Evolutionary conservation across 306 rosid genomes (phyloP), one percentile per base, ranked within the genome.

Genomic region (Lotus japonicus): DNA sequence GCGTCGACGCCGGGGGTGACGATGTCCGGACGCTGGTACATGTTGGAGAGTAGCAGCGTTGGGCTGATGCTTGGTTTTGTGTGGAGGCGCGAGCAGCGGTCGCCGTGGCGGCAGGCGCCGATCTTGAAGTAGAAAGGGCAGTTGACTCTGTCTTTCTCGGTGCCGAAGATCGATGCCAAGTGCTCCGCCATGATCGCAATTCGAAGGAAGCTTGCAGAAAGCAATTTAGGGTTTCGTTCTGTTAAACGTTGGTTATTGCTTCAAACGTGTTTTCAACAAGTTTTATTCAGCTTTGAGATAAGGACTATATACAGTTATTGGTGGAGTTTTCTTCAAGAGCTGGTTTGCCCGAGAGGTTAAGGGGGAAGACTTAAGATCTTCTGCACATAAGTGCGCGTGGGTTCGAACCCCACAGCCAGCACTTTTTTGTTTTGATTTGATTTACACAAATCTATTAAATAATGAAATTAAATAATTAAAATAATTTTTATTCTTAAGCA

Each of bases 401-500:
- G 89, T 82, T 85, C 87, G 87, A 85, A 80, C 89, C 87, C 89
- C 89, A 85, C 87, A 82, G 85, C 89, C 87, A 85, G 85, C 85
- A 82, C 0, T n/a, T 31, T 52, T n/a, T n/a, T n/a, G n/a, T n/a
- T n/a, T n/a, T n/a, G n/a, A n/a, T 48, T 21, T n/a, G n/a, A n/a
- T n/a, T n/a, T n/a, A n/a, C n/a, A n/a, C n/a, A n/a, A n/a, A n/a
- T n/a, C n/a, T n/a, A n/a, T n/a, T n/a, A n/a, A n/a, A n/a, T n/a
- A n/a, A n/a, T n/a, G n/a, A n/a, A n/a, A n/a, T n/a, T n/a, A n/a
- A n/a, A n/a, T n/a, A n/a, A n/a, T n/a, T n/a, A n/a, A n/a, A n/a
- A n/a, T n/a, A n/a, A n/a, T n/a, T n/a, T n/a, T n/a, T n/a, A n/a
- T n/a, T n/a, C n/a, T n/a, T n/a, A n/a, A n/a, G n/a, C n/a, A n/a